phyloP scores from a whole-genome alignment of 805 yeast species.

The Wickerhamiella shivajii region DNA sequence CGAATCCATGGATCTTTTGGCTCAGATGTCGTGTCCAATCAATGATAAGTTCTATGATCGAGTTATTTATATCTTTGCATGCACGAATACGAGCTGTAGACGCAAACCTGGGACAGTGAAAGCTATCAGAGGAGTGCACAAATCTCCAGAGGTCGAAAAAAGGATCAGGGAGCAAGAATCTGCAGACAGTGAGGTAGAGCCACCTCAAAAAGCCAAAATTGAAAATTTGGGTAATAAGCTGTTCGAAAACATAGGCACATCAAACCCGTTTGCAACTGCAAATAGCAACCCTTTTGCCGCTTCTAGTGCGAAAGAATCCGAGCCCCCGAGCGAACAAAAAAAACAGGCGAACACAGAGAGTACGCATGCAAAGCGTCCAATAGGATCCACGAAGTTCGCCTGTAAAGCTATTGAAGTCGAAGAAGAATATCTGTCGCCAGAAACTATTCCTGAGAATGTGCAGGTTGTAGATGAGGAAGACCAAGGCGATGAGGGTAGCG shows the following conservation, averaged over 20 bases:
- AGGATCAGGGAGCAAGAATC: conserved; percentile 27
- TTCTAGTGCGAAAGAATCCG: not conserved
- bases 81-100: conserved; percentile 49
- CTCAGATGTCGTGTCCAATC: conserved; percentile 73
- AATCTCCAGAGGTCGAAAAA: conserved; percentile 34
- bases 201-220: not conserved
- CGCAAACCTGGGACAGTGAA: conserved; percentile 55
- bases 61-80: conserved; percentile 64
- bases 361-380: conserved; percentile 12
- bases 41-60: conserved; percentile 51
- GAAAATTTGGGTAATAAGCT: conserved; percentile 13
- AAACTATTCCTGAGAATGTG: conserved; percentile 30
- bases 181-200: conserved; percentile 32
- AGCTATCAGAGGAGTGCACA: conserved; percentile 61
- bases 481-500: conserved; percentile 28
- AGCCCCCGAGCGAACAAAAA: conserved; percentile 2
- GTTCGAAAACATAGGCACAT: conserved; percentile 9
- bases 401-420: conserved; percentile 62
- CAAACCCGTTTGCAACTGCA: conserved; percentile 15
- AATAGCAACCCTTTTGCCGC: not conserved
- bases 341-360: conserved; percentile 7
- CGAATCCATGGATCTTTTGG: conserved; percentile 44
- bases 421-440: conserved; percentile 44
- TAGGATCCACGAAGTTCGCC: conserved; percentile 36
- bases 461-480: conserved; percentile 30